Evolutionary conservation across 371 early-diverging fungal species (phyloP).

Genomic region (Lichtheimia ramosa): DNA sequence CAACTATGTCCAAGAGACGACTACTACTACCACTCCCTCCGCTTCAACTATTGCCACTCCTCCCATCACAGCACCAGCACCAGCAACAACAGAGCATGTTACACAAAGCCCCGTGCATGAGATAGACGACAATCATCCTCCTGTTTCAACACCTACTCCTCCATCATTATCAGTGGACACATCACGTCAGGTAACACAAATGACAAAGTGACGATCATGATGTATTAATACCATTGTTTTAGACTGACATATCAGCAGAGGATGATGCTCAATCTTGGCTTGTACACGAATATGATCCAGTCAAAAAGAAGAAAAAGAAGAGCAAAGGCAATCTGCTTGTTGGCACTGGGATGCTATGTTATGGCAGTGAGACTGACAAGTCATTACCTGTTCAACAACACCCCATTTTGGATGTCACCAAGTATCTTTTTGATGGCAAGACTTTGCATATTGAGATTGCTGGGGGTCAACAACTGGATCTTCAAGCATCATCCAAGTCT

Average conservation of each 20-base stretch:
- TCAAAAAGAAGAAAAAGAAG: conserved; percentile 69
- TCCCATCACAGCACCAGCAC: background rate
- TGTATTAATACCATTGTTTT: background rate
- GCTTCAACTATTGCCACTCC: background rate
- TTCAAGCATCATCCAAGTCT: conserved; percentile 61
- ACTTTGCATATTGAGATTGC: conserved; percentile 59
- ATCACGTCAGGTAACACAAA: too few relatives aligned
- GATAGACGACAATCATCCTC: background rate
- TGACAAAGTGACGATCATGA: too few relatives aligned
- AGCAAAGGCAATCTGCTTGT: conserved; percentile 66
- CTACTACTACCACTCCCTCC: conserved; percentile 5
- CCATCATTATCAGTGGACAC: background rate
- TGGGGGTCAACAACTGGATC: conserved; percentile 55
- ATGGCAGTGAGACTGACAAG: conserved; percentile 72
- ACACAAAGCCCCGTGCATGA: background rate
- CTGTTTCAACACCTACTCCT: background rate
- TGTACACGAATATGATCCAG: conserved; percentile 44
- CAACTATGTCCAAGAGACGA: conserved; percentile 67
- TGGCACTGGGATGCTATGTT: conserved; percentile 60
- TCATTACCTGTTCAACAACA: conserved; percentile 63
- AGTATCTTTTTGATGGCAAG: conserved; percentile 56
- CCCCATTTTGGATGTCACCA: conserved; percentile 55
- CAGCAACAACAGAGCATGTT: conserved; percentile 5
- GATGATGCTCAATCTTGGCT: conserved; percentile 42
- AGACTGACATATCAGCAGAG: background rate